Conservation (phyloP, 805 yeast genomes). For the Pichia eremophila region DNA sequence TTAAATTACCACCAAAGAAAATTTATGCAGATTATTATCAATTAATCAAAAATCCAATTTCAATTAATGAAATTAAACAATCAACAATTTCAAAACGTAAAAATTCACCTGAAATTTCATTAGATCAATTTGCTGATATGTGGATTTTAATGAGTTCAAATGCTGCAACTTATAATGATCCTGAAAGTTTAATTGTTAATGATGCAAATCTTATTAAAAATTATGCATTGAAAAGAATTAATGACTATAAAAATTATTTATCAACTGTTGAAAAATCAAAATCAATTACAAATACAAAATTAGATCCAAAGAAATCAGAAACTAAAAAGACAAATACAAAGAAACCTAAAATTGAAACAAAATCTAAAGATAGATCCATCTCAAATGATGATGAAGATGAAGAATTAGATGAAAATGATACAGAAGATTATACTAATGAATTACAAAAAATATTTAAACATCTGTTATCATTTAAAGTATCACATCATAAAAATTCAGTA, state of each 20-base stretch:
- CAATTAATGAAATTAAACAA: slow-evolving; percentile 55
- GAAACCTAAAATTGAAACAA: neutral
- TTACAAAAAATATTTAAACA: slow-evolving; percentile 8
- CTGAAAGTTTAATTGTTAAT: slow-evolving; percentile 51
- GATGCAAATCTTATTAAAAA: slow-evolving; percentile 51
- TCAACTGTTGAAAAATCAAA: neutral
- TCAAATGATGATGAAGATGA: neutral
- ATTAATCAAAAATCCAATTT: slow-evolving; percentile 54
- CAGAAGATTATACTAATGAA: slow-evolving; percentile 10
- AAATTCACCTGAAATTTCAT: slow-evolving; percentile 22
- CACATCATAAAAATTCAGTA: slow-evolving; percentile 14
- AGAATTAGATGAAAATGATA: neutral
- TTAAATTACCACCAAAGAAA: slow-evolving; percentile 62
- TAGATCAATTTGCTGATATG: slow-evolving; percentile 44
- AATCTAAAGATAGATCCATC: neutral
- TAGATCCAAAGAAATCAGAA: neutral
- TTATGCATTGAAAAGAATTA: slow-evolving; percentile 42
- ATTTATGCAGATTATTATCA: slow-evolving; percentile 71
- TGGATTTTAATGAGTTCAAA: slow-evolving; percentile 58
- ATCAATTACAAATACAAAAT: neutral
- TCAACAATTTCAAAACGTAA: slow-evolving; percentile 17
- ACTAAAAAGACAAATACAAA: neutral
- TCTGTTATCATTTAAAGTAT: slow-evolving; percentile 10
- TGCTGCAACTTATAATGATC: slow-evolving; percentile 65
- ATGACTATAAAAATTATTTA: slow-evolving; percentile 23